phyloP scores from a whole-genome alignment of 164 flowering plant genomes.

The Aristolochia contorta region DNA sequence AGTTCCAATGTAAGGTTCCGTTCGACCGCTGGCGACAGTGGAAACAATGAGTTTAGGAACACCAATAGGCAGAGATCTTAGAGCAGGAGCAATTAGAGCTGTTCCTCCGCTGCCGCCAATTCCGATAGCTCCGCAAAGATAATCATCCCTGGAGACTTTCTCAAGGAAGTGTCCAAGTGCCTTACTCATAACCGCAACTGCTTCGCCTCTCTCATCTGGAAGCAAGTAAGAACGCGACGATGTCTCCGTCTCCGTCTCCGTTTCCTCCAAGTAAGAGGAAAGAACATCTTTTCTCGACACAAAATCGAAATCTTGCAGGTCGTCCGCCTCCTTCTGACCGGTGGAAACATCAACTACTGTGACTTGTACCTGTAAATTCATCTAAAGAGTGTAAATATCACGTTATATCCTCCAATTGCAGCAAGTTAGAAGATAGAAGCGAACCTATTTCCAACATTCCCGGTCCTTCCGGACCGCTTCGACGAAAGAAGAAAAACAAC shows the following conservation, averaged over 20 bases:
- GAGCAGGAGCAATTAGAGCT: constrained; percentile 56
- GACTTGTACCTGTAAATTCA: constrained; percentile 48
- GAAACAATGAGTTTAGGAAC: constrained; percentile 78
- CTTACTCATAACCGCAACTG: constrained; percentile 58
- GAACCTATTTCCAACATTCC: neutral
- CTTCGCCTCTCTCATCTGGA: constrained; percentile 73
- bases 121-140: constrained; percentile 70
- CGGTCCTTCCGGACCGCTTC: no score
- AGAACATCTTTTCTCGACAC: constrained; percentile 59
- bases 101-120: constrained; percentile 97
- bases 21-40: constrained; percentile 89
- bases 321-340: constrained; percentile 23
- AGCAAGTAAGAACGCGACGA: constrained; percentile 14
- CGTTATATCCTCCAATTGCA: neutral
- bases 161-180: constrained; percentile 40
- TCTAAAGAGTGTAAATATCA: neutral
- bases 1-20: constrained; percentile 66
- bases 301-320: constrained; percentile 35
- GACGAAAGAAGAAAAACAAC: no score
- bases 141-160: constrained; percentile 25
- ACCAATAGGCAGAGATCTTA: constrained; percentile 68
- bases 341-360: constrained; percentile 74
- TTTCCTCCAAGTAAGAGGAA: constrained; percentile 23
- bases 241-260: constrained; percentile 1
- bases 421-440: neutral